These are phyloP conservation scores for Acacia melanoxylon DNA, from an alignment of 306 rosid genomes.

Conservation along the genomic window DNA sequence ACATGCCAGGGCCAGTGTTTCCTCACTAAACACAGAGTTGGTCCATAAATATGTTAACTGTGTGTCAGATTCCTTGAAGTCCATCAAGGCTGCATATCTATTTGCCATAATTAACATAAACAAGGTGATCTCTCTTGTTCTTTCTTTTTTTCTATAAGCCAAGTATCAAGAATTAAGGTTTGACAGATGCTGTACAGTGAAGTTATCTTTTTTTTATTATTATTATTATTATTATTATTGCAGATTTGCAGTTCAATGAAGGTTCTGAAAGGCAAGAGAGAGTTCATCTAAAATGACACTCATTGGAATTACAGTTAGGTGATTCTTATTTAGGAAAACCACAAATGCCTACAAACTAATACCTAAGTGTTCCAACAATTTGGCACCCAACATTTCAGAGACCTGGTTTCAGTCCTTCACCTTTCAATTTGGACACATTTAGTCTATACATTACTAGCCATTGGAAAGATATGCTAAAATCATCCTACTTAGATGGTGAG, in stretches of 20 bases:
- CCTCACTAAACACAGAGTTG: background rate
- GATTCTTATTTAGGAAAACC: slow-evolving; percentile 1
- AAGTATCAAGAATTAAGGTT: background rate
- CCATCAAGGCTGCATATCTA: background rate
- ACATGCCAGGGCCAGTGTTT: background rate
- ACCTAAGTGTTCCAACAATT: background rate
- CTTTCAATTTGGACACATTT: background rate
- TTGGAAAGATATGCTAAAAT: too few species aligned
- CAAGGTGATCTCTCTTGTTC: background rate
- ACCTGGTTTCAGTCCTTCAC: background rate
- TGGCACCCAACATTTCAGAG: background rate
- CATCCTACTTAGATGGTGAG: too few species aligned
- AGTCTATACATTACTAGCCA: too few species aligned
- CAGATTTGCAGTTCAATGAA: background rate
- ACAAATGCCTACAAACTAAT: background rate
- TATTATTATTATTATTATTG: too few species aligned
- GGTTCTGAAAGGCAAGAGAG: background rate
- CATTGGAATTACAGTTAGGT: background rate
- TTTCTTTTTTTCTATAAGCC: background rate
- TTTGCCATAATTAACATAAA: background rate
- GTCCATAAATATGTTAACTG: background rate
- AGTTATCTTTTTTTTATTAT: too few species aligned
- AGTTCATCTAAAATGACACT: background rate
- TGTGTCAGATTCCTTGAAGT: background rate
- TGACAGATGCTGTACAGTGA: background rate